These are phyloP conservation scores for Auriscalpium microsporum DNA, from an alignment of 768 basidiomycete species.

Conservation along the genomic window DNA sequence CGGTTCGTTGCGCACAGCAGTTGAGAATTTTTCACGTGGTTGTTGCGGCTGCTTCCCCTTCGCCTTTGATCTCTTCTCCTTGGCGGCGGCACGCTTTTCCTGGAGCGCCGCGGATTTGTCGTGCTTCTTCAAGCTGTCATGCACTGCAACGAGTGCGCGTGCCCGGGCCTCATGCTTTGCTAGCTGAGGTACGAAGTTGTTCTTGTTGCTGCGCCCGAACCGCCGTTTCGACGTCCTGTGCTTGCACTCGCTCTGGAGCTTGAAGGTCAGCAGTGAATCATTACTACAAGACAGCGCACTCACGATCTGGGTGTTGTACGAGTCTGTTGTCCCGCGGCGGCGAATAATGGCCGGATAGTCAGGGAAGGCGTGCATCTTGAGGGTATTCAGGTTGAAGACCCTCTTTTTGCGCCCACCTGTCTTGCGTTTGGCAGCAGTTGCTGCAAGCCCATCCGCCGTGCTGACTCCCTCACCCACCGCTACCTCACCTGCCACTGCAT, in stretches of 20 bases:
- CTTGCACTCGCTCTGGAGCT: conserved; percentile 28
- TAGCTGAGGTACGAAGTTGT: not conserved
- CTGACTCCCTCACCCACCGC: too few species aligned
- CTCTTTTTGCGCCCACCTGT: not conserved
- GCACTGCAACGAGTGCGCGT: not conserved
- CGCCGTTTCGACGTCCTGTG: conserved; percentile 28
- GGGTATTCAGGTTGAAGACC: conserved; percentile 16
- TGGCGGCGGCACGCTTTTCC: too few species aligned
- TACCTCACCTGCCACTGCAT: too few species aligned
- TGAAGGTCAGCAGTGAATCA: not conserved
- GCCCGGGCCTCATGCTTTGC: not conserved
- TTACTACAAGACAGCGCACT: not conserved
- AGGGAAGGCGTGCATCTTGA: conserved; percentile 20
- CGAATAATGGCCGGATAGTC: conserved; percentile 14
- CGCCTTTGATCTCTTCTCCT: not conserved
- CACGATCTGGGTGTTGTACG: conserved; percentile 21
- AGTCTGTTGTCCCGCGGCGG: conserved; percentile 17
- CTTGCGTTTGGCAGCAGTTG: not conserved
- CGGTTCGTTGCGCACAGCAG: not conserved
- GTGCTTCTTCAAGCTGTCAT: not conserved
- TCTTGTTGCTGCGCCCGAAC: not conserved
- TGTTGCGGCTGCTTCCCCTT: not conserved
- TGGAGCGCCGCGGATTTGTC: not conserved
- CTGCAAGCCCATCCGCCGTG: too few species aligned
- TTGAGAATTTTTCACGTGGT: too few species aligned